Evolutionary conservation across 75 land plant genomes (phyloP).

Genomic region (Ceratopteris richardii): DNA sequence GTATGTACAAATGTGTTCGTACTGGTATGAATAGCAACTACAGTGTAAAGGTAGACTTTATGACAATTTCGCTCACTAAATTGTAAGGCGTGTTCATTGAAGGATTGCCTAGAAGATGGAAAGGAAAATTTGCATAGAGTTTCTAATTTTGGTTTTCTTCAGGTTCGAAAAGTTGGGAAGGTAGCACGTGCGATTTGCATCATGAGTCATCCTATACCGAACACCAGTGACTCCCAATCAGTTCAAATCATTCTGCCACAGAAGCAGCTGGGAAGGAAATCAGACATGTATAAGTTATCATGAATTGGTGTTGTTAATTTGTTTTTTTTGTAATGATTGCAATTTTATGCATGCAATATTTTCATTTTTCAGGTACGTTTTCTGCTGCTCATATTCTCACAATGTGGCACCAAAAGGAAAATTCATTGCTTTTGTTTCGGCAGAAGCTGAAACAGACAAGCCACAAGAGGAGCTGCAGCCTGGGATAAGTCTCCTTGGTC

Average conservation of each 20-base stretch:
- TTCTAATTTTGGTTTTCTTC: too few relatives aligned
- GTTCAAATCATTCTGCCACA: conserved; percentile 84
- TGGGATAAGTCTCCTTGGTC: conserved; percentile 78
- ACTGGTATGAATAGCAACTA: too few relatives aligned
- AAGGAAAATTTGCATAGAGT: too few relatives aligned
- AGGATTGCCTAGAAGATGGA: too few relatives aligned
- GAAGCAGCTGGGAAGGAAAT: conserved; percentile 76
- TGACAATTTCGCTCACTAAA: too few relatives aligned
- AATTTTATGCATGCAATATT: background rate
- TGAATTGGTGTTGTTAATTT: too few relatives aligned
- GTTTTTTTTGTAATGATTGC: background rate
- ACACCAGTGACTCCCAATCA: conserved; percentile 70
- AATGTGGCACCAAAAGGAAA: conserved; percentile 87
- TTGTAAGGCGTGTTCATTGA: too few relatives aligned
- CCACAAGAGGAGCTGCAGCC: conserved; percentile 75
- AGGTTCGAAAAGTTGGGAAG: conserved; percentile 73
- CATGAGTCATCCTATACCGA: conserved; percentile 85
- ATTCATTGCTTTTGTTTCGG: conserved; percentile 79
- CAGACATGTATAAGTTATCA: conserved; percentile 60
- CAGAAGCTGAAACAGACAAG: conserved; percentile 65
- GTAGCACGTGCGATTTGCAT: conserved; percentile 80
- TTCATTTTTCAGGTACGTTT: conserved; percentile 54
- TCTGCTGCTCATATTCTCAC: conserved; percentile 80
- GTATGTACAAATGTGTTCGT: too few relatives aligned
- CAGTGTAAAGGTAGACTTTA: too few relatives aligned